Percentiles rank a stretch among this genome's conserved stretches.
These are phyloP conservation scores for Lactuca saligna DNA, from an alignment of 129 eudicot species.

Conservation along the genomic window DNA sequence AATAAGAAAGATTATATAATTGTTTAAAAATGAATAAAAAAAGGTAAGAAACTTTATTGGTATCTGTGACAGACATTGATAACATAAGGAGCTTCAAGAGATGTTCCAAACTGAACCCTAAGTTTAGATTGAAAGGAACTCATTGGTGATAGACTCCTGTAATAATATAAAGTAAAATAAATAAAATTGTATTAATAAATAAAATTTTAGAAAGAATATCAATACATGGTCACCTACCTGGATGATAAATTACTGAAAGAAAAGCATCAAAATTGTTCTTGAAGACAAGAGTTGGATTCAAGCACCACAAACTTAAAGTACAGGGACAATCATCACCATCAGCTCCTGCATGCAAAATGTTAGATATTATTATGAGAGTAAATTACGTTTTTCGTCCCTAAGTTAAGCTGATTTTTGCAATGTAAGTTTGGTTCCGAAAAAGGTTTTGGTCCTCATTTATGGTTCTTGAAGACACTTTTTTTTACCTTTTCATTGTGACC, in stretches of 20 bases:
- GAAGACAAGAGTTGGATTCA: conserved; percentile 93
- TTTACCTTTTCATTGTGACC: too few relatives aligned
- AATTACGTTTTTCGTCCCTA: neutral
- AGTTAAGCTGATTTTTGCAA: neutral
- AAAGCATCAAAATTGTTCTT: conserved; percentile 66
- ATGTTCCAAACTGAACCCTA: conserved; percentile 79
- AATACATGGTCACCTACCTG: conserved; percentile 45
- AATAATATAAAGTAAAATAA: neutral
- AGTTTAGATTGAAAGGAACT: conserved; percentile 92
- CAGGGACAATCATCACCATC: conserved; percentile 50
- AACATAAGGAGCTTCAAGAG: conserved; percentile 91
- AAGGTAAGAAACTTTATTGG: neutral
- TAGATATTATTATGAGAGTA: neutral
- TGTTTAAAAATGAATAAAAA: neutral
- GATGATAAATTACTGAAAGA: conserved; percentile 90
- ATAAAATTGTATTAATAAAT: neutral
- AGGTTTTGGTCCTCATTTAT: neutral
- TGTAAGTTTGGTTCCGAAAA: too few relatives aligned
- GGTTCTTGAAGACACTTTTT: neutral
- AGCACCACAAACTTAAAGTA: conserved; percentile 84
- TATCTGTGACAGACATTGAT: conserved; percentile 83
- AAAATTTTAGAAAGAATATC: neutral
- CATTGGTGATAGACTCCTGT: conserved; percentile 90
- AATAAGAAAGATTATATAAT: conserved; percentile 9
- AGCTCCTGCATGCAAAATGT: conserved; percentile 36